These are phyloP conservation scores for Penicillium dipodomyicola DNA, from an alignment of 495 filamentous ascomycete species.

Conservation along the genomic window DNA sequence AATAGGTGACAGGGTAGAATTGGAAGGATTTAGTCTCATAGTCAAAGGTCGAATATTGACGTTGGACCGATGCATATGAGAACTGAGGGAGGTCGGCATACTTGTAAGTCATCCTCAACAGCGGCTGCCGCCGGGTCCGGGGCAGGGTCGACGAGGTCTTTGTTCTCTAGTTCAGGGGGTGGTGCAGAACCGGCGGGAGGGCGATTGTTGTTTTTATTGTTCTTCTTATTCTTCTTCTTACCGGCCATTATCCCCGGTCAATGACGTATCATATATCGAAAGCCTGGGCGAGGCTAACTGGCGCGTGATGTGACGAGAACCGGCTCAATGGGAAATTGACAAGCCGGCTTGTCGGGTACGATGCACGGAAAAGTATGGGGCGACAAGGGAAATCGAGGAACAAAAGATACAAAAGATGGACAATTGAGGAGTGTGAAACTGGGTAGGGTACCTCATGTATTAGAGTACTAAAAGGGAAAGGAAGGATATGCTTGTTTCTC, in stretches of 20 bases:
- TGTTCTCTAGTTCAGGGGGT: constrained; percentile 21
- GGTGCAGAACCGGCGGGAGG: constrained; percentile 29
- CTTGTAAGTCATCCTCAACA: constrained; percentile 40
- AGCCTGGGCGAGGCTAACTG: constrained; percentile 22
- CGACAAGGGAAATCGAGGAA: constrained; percentile 18
- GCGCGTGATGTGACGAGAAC: constrained; percentile 28
- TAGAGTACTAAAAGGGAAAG: constrained; percentile 31
- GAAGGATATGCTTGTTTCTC: constrained; percentile 32
- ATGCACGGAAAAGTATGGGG: constrained; percentile 27
- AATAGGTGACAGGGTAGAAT: constrained; percentile 37
- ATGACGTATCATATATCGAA: constrained; percentile 34
- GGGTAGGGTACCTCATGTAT: constrained; percentile 33
- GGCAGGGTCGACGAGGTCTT: constrained; percentile 20
- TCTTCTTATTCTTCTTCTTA: constrained; percentile 36
- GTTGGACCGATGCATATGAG: constrained; percentile 39
- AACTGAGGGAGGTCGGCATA: constrained; percentile 45
- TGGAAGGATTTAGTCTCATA: constrained; percentile 34
- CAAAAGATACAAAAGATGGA: constrained; percentile 25
- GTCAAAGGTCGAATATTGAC: constrained; percentile 45
- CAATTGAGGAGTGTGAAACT: constrained; percentile 28
- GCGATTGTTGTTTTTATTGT: constrained; percentile 38
- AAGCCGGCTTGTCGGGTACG: constrained; percentile 29
- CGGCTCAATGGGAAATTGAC: constrained; percentile 35
- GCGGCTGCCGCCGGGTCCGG: constrained; percentile 32
- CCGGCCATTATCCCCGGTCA: constrained; percentile 39